These are phyloP conservation scores for Multifurca ochricompacta DNA, from an alignment of 768 basidiomycete genomes.

Conservation along the genomic window DNA sequence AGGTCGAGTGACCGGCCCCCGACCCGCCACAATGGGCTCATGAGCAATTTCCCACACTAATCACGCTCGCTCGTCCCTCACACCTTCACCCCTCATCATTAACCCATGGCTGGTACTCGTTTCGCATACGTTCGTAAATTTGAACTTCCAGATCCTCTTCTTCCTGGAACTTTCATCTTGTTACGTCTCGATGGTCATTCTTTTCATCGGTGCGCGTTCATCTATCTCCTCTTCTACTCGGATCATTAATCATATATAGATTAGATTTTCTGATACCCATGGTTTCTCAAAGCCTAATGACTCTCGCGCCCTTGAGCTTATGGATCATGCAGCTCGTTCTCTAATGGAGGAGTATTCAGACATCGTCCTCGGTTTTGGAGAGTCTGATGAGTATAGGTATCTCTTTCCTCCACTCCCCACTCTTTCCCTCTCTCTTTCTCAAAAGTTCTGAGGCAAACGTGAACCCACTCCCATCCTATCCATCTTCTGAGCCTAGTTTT, in stretches of 20 bases:
- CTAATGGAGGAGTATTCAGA: conserved; percentile 82
- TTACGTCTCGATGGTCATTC: conserved; percentile 88
- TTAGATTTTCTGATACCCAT: conserved; percentile 81
- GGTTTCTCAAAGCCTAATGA: conserved; percentile 89
- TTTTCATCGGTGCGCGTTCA: conserved; percentile 69
- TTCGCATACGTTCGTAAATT: conserved; percentile 87
- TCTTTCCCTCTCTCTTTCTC: background rate
- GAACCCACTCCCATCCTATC: background rate
- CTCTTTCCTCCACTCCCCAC: background rate
- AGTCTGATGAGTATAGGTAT: conserved; percentile 96
- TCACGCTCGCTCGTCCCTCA: background rate
- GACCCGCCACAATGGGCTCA: background rate
- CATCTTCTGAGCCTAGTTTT: conserved; percentile 55
- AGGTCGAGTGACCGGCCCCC: too few species aligned
- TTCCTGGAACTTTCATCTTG: conserved; percentile 79
- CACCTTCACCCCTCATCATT: background rate
- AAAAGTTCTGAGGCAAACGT: background rate
- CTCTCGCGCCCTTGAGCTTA: conserved; percentile 71
- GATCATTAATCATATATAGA: background rate
- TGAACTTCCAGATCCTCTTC: conserved; percentile 79
- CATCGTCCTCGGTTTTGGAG: conserved; percentile 83
- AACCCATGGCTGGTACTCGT: conserved; percentile 80
- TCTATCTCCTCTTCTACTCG: background rate
- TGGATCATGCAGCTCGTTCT: conserved; percentile 82
- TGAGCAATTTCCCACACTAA: conserved; percentile 13